Evolutionary conservation across 129 eudicot genomes (phyloP), one percentile per base, ranked within the genome.

Genomic region (Chrysanthemum makinoi): DNA sequence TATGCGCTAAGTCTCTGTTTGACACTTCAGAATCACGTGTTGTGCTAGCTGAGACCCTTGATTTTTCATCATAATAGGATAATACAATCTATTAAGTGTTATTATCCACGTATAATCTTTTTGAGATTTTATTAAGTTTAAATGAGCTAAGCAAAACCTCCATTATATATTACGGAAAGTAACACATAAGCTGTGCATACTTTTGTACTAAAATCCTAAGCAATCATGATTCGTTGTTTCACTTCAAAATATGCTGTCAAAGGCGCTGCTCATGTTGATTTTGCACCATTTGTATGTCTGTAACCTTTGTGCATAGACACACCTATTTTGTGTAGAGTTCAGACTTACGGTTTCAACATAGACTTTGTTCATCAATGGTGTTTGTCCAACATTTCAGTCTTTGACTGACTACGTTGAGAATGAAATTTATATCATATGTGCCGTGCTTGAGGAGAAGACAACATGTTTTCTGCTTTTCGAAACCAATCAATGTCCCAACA

Each of bases 401-500:
- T 50, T 50, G 55, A n/a, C n/a, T 50, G 35, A 30, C 35, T 30
- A 3, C 35, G 4, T 30, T 30, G 35, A 50, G 55, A 50, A 15
- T 50, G n/a, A 50, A 50, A 10, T 50, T 12, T 50, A 50, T n/a
- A 50, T 50, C 14, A 0, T n/a, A 50, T 50, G 51, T 67, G 8
- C 7, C 18, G 44, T 70, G 74, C 39, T 69, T 53, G 63, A 28
- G 56, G 19, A 19, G 24, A 71, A 71, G 46, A 39, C 48, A 47
- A 44, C 35, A 0, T 30, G 35, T 2, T 30, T 30, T 30, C 5
- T 30, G 35, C 35, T 30, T 30, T 43, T 59, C 10, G 6, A 20
- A 20, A 20, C 73, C 3, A 60, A 58, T 69, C 80, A 58, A 50
- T 60, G 75, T 20, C 83, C 70, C 44, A 56, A 43, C 30, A 85